Percentiles rank a stretch among this genome's conserved stretches.
phyloP scores from a whole-genome alignment of 192 early-diverging fungal species.

The Mortierella alpina region DNA sequence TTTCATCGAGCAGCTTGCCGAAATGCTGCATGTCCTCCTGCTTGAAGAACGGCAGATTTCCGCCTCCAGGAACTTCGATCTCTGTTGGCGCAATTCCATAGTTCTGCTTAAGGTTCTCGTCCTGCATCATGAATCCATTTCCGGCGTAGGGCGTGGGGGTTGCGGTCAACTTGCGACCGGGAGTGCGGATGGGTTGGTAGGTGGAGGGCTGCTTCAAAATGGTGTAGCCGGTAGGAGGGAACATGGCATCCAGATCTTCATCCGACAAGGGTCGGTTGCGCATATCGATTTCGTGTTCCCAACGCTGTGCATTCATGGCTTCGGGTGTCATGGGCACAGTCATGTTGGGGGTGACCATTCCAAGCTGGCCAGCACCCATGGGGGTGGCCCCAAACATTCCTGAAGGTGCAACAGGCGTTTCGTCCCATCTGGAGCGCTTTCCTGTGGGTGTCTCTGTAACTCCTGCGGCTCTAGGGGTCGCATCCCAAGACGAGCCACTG shows the following conservation, averaged over 20 bases:
- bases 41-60: slow-evolving; percentile 91
- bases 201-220: slow-evolving; percentile 89
- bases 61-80: slow-evolving; percentile 88
- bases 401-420: slow-evolving; percentile 81
- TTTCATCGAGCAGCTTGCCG: slow-evolving; percentile 87
- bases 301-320: slow-evolving; percentile 74
- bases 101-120: slow-evolving; percentile 70
- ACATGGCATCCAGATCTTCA: slow-evolving; percentile 95
- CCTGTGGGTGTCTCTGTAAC: slow-evolving; percentile 38
- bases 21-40: slow-evolving; percentile 98
- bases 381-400: slow-evolving; percentile 80
- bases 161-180: slow-evolving; percentile 92
- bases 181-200: slow-evolving; percentile 95
- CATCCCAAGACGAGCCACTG: slow-evolving; percentile 74
- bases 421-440: slow-evolving; percentile 97
- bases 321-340: slow-evolving; percentile 87
- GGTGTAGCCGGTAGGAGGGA: slow-evolving; percentile 90
- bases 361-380: slow-evolving; percentile 78
- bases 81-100: slow-evolving; percentile 73
- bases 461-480: slow-evolving; percentile 73
- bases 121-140: slow-evolving; percentile 89
- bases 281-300: slow-evolving; percentile 85
- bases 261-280: slow-evolving; percentile 91
- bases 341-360: slow-evolving; percentile 79
- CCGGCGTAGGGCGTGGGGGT: slow-evolving; percentile 91